phyloP scores from a whole-genome alignment of 139 green algal species.

The Auxenochlorella pyrenoidosa region DNA sequence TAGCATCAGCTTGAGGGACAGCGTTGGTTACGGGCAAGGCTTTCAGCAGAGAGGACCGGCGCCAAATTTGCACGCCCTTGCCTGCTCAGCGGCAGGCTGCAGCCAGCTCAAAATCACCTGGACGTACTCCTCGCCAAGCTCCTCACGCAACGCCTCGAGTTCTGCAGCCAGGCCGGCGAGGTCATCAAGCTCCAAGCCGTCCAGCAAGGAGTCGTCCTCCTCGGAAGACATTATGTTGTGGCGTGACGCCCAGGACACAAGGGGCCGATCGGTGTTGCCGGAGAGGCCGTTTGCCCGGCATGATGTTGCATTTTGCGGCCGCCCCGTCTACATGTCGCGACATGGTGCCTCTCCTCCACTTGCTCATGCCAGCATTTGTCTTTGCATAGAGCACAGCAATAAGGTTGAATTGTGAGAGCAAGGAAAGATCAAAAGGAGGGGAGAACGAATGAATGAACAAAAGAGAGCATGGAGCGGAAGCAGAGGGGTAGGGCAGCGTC shows the following conservation, averaged over 20 bases:
- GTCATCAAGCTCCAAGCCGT: conserved; percentile 10
- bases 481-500: not conserved
- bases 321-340: no score
- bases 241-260: no score
- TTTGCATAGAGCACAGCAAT: not conserved
- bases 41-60: no score
- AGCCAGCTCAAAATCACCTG: not conserved
- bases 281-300: not conserved
- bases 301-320: not conserved
- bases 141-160: not conserved
- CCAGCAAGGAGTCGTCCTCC: conserved; percentile 28
- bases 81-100: not conserved
- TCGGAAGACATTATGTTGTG: not conserved
- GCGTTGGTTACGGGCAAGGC: not conserved
- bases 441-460: not conserved
- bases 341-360: not conserved
- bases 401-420: not conserved
- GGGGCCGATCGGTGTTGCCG: no score
- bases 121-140: conserved; percentile 3
- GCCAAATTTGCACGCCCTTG: not conserved
- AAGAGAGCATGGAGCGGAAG: not conserved
- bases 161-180: conserved; percentile 3
- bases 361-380: not conserved
- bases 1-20: no score
- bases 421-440: not conserved